Base-by-base conservation (phyloP, 495 filamentous ascomycete species). In the Hypoxylon trugodes region DNA sequence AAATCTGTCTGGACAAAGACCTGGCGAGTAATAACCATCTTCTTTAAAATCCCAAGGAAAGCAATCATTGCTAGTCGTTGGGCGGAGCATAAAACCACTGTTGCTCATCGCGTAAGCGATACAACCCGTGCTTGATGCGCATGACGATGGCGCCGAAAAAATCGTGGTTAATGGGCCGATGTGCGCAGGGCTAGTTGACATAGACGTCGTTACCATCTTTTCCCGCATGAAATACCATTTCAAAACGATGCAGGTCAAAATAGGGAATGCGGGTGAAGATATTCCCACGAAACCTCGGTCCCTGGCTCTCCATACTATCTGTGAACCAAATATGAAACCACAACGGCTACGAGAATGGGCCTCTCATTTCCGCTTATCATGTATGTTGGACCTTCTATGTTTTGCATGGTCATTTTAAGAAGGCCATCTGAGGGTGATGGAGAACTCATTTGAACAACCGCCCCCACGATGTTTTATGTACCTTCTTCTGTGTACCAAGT, bases 101-200 rank as follows among this genome's bases (percentile, higher is more conserved):
- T 46, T 18, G 24, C n/a, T 46, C 42, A 28, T 16, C n/a, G 42
- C 42, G 24, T 16, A 46, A 28, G 6, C 51, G 76, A 75, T 54
- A 81, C 21, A 33, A 33, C 22, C n/a, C n/a, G 79, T 43, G 73
- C 81, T 41, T 80, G 74, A 75, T 69, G 74, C 5, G 79, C 58
- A 61, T 2, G 37, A 37, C 19, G 38, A 12, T n/a, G 58, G 48
- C 12, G 58, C 47, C 10, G 32, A 5, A 32, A 61, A 61, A 2
- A 40, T 46, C 16, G 58, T 61, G 13, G 58, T 52, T 15, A 61
- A 18, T 6, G 47, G 47, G 18, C 58, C 58, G 15, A 61, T 38
- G 28, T 32, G 22, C 6, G 45, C 30, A 9, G 45, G 8, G 33
- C 26, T 48, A 9, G 45, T 22, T 16, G 45, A 7, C 16, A 33